Evolutionary conservation across 495 filamentous ascomycete species (phyloP).

Genomic region (Neurospora hispaniola): DNA sequence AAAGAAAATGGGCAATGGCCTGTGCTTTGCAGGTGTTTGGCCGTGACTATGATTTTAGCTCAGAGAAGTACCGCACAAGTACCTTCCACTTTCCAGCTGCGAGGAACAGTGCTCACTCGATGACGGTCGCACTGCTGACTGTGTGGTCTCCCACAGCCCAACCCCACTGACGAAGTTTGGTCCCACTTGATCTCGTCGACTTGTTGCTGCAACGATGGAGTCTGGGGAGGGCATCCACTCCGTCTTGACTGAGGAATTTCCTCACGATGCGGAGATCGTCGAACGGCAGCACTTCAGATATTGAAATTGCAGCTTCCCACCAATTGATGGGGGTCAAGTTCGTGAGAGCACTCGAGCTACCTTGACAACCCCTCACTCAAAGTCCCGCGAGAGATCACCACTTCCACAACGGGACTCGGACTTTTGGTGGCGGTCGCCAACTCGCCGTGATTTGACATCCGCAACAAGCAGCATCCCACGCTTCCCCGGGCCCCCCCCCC

Average conservation of each 20-base stretch:
- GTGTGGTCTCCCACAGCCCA: neutral
- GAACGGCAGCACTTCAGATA: neutral
- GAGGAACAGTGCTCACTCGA: neutral
- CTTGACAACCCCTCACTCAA: neutral
- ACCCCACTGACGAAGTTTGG: neutral
- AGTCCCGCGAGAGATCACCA: neutral
- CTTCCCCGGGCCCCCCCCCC: constrained; percentile 20
- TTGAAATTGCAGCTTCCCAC: neutral
- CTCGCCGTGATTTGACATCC: constrained; percentile 13
- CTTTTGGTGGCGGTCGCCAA: neutral
- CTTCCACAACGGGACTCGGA: neutral
- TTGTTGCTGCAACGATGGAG: neutral
- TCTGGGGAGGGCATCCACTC: neutral
- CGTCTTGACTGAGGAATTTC: neutral
- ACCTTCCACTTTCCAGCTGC: neutral
- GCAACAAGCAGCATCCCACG: constrained; percentile 21
- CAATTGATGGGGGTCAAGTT: neutral
- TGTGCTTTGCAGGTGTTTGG: neutral
- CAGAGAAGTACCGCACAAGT: neutral
- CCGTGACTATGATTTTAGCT: neutral
- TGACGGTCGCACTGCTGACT: neutral
- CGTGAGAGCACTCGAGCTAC: neutral
- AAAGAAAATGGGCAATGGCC: neutral
- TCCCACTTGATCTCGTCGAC: neutral
- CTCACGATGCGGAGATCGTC: neutral